phyloP scores from a whole-genome alignment of 805 yeast genomes.

The Myxozyma vanderwaltii region DNA sequence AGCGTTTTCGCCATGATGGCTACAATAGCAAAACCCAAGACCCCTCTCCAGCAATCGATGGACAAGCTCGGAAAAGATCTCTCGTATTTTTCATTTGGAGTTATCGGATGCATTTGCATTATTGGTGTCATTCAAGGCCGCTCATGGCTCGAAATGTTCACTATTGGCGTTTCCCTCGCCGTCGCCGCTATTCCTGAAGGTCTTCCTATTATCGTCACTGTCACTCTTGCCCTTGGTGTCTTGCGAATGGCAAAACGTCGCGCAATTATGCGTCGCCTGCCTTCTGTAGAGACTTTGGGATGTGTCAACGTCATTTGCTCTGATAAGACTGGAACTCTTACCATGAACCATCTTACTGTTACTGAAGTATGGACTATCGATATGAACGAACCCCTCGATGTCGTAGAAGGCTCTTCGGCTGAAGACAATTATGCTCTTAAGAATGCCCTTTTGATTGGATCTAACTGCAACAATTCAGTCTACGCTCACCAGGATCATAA shows the following conservation, averaged over 20 bases:
- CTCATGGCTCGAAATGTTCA: constrained; percentile 96
- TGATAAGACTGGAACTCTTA: constrained; percentile 80
- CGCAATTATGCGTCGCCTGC: constrained; percentile 91
- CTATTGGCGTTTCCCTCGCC: constrained; percentile 93
- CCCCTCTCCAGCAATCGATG: constrained; percentile 95
- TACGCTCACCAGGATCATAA: constrained; percentile 24
- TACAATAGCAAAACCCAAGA: constrained; percentile 93
- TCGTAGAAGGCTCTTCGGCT: constrained; percentile 14
- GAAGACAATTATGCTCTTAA: constrained; percentile 56
- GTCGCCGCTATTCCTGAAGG: constrained; percentile 99
- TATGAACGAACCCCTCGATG: constrained; percentile 41
- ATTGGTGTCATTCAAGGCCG: constrained; percentile 91
- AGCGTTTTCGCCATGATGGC: constrained; percentile 94
- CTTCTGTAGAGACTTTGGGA: constrained; percentile 93
- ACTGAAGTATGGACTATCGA: constrained; percentile 68
- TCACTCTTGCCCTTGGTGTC: constrained; percentile 93
- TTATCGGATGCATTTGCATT: constrained; percentile 88
- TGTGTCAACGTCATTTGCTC: constrained; percentile 87
- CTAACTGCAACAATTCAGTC: constrained; percentile 41
- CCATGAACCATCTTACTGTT: constrained; percentile 76
- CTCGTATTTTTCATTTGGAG: constrained; percentile 77
- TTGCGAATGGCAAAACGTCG: constrained; percentile 92
- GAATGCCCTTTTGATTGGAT: constrained; percentile 68
- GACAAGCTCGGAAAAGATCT: constrained; percentile 91
- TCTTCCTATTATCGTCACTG: constrained; percentile 95